Base-by-base conservation (phyloP, 495 filamentous ascomycete species). In the Amphirosellinia nigrospora region DNA sequence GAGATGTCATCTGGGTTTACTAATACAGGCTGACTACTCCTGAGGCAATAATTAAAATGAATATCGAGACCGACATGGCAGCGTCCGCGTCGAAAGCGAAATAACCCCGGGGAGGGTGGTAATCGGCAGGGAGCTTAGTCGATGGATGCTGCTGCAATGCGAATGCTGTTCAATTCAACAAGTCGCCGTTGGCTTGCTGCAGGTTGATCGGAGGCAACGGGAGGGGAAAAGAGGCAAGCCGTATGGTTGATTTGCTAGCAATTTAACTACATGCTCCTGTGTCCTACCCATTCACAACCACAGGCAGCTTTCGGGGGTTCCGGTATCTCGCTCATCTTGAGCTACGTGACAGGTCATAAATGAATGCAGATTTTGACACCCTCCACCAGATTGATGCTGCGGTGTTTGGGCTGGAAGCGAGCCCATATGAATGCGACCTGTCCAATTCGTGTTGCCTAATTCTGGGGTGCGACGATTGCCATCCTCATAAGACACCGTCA, bases 301-400 rank as follows among this genome's bases (percentile, higher is more conserved):
- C 36, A 45, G 59, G 46, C 48, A n/a, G 48, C 60, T 64, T 64
- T 64, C 50, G 68, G 68, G 68, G 38, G 59, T 39, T 34, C 59
- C 50, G 58, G 46, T 64, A 56, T 15, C 43, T 63, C 60, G 60
- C 46, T 64, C 68, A 53, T 62, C 60, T 70, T 48, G 50, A 70
- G 23, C 68, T 70, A 58, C 46, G 59, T 53, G 68, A 63, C 59
- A 19, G 50, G 43, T 56, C 60, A 38, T 13, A 48, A 46, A 64
- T 13, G 43, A 46, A 64, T 34, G 23, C 19, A 23, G 30, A 16
- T 21, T 46, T 38, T 13, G 21, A 4, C 50, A 21, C 55, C 30
- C 36, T 60, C 66, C n/a, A 62, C 61, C 15, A 41, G 21, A 62
- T 19, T 30, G 59, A 32, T 15, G 28, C 58, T 32, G 46, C n/a